Conservation (phyloP, 164 flowering plant species). For the Platanus orientalis region DNA sequence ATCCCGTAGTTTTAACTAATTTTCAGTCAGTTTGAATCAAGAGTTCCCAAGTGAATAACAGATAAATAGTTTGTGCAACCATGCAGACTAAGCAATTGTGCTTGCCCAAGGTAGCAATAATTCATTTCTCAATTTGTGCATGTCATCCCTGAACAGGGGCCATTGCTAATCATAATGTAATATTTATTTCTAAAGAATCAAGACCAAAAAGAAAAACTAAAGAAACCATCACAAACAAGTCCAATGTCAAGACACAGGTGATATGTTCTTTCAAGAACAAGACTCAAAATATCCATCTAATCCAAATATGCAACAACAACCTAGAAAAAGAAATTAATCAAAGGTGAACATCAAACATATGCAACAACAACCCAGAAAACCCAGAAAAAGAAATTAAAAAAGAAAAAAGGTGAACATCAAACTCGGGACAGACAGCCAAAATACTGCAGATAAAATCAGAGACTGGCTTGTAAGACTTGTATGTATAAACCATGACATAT, state of each 20-base stretch:
- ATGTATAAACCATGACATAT: not conserved
- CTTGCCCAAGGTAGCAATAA: not conserved
- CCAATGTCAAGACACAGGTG: not conserved
- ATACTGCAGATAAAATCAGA: no score
- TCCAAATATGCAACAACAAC: not conserved
- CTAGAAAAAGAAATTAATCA: not conserved
- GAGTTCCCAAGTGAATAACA: not conserved
- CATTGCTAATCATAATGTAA: not conserved
- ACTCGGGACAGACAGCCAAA: no score
- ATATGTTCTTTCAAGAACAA: not conserved
- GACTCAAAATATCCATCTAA: not conserved
- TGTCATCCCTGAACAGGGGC: no score
- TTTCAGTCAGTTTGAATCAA: not conserved
- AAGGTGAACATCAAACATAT: not conserved
- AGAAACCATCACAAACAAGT: not conserved
- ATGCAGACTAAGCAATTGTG: not conserved
- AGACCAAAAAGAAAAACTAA: not conserved
- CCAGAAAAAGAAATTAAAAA: no score
- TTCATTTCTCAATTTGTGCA: no score
- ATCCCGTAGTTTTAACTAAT: not conserved
- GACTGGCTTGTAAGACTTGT: no score
- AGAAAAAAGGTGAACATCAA: no score
- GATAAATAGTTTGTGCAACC: not conserved
- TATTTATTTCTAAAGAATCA: not conserved
- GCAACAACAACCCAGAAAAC: no score